Evolutionary conservation across 345 rosid genomes (phyloP).

Genomic region (Punica granatum): DNA sequence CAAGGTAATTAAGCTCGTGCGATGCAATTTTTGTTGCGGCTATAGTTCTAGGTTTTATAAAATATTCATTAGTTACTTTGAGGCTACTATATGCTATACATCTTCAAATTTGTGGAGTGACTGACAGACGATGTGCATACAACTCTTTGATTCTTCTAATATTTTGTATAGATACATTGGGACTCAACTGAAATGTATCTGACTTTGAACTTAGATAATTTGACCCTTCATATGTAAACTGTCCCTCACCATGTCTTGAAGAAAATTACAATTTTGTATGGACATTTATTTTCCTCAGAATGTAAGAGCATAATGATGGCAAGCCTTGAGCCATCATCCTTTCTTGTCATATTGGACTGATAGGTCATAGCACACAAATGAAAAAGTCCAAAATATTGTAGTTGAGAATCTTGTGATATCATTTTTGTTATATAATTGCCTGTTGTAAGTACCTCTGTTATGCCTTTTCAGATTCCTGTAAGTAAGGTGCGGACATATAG

Average conservation of each 20-base stretch:
- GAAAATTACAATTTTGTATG: background rate
- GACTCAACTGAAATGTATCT: background rate
- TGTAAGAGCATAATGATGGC: background rate
- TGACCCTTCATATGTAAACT: background rate
- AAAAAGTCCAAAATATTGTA: background rate
- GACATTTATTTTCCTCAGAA: background rate
- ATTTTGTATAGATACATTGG: background rate
- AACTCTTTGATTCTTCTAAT: background rate
- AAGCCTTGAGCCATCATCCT: background rate
- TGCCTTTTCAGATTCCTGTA: slow-evolving; percentile 78
- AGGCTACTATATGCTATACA: background rate
- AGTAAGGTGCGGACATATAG: slow-evolving; percentile 78
- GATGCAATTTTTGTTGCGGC: background rate
- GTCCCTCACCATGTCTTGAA: background rate
- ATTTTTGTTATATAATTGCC: background rate
- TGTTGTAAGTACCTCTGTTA: background rate
- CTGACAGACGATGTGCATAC: background rate
- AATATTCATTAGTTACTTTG: background rate
- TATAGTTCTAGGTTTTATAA: background rate
- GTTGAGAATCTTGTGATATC: background rate
- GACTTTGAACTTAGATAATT: background rate
- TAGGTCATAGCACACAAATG: background rate
- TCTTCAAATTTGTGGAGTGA: background rate
- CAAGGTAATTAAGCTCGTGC: slow-evolving; percentile 43
- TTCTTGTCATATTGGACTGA: background rate